A percentile compares a stretch with the other conserved stretches of the same genome.
Conservation (phyloP, 441 rosid genomes). For the Adansonia rubrostipa region DNA sequence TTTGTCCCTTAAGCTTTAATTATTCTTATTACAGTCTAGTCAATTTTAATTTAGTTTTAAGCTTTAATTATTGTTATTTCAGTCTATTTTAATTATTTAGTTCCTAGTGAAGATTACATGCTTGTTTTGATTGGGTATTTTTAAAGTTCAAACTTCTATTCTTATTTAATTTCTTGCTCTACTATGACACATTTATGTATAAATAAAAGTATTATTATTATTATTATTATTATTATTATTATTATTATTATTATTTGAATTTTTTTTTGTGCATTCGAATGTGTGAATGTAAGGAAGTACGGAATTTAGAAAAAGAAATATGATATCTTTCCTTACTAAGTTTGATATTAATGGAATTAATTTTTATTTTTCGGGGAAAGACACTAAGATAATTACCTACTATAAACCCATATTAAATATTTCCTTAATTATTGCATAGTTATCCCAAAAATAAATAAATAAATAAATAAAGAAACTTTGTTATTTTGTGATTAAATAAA, state of each 20-base stretch:
- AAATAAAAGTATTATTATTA: too few species aligned
- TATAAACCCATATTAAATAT: not conserved
- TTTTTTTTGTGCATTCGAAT: too few species aligned
- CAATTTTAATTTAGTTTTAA: slow-evolving; percentile 38
- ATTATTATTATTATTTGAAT: too few species aligned
- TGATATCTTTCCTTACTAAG: not conserved
- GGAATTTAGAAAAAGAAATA: not conserved
- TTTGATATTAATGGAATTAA: not conserved
- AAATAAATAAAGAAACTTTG: too few species aligned
- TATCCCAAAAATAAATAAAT: too few species aligned
- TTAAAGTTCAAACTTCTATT: slow-evolving; percentile 1
- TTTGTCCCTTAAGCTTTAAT: slow-evolving; percentile 52
- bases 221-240: too few species aligned
- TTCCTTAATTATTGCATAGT: not conserved
- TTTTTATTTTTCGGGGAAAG: not conserved
- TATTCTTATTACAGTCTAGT: not conserved
- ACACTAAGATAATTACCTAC: not conserved
- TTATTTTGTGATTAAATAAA: too few species aligned
- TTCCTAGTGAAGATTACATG: not conserved
- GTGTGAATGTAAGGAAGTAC: too few species aligned
- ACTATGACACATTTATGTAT: too few species aligned
- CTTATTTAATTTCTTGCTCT: not conserved
- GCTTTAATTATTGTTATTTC: slow-evolving; percentile 34
- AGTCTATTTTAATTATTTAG: slow-evolving; percentile 1
- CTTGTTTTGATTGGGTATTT: not conserved